Evolutionary conservation across 2,329 filamentous ascomycete species (phyloP), one percentile per base, ranked within the genome.

Genomic region (Penicillium sp.): DNA sequence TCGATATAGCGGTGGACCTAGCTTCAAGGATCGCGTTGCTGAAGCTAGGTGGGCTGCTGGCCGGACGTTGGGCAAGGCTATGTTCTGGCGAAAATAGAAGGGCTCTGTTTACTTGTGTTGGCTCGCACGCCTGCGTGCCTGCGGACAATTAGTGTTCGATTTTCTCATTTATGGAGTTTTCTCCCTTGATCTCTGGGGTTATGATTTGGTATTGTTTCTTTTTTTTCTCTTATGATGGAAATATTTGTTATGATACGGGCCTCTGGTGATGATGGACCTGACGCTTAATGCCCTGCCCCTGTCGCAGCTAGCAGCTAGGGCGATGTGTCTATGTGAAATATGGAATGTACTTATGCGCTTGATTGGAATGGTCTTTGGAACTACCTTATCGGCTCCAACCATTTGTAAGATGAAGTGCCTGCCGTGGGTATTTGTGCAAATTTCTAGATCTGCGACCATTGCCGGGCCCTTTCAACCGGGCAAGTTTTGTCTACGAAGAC

Each of bases 21-120:
- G 68, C 31, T 46, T 76, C 10, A 72, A 67, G 52, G 76, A 78
- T 55, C 74, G 68, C 49, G 58, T 77, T 43, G 66, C 67, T 3
- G 76, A 78, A 49, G 65, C 66, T 1, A 66, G 70, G 4, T 78
- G 76, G 76, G 58, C 62, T 47, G 63, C 71, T 50, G 69, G 74
- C 54, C 66, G 75, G 41, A 66, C 67, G 27, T 52, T 65, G 22
- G 70, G 67, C 13, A 77, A 74, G 54, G 64, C 72, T 14, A 75
- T 76, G 70, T 78, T 78, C 60, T 78, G 76, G 75, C 71, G 70
- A 60, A 76, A 71, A 63, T 75, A 64, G 67, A 60, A 52, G 31
- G 14, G 35, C n/a, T 54, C 27, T 39, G 46, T 50, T 10, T 22
- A 27, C 18, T 56, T 52, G 46, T 13, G 47, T 46, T 60, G 39